phyloP scores from a whole-genome alignment of 352 stramenopile species.

The Phytophthora europaea region DNA sequence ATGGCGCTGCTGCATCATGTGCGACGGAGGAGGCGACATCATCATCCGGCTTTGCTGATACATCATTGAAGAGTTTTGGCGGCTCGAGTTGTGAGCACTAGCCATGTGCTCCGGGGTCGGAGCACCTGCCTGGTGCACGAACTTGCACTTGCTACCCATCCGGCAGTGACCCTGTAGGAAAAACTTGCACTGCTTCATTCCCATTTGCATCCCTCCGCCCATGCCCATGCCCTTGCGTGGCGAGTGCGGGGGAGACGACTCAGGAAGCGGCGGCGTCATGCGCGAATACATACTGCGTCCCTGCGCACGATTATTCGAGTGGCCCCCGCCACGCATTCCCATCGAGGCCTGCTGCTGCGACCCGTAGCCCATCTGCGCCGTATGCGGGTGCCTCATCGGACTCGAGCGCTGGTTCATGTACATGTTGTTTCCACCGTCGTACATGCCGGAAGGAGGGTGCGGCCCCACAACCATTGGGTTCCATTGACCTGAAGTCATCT shows the following conservation, averaged over 20 bases:
- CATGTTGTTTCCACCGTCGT: slow-evolving; percentile 52
- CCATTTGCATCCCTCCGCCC: slow-evolving; percentile 43
- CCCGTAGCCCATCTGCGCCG: slow-evolving; percentile 52
- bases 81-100: slow-evolving; percentile 28
- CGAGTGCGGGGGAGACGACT: slow-evolving; percentile 72
- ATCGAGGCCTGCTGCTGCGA: slow-evolving; percentile 39
- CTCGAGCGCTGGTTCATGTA: slow-evolving; percentile 56
- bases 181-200: slow-evolving; percentile 88
- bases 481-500: slow-evolving; percentile 51
- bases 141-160: slow-evolving; percentile 91
- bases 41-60: slow-evolving; percentile 48
- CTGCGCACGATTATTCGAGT: slow-evolving; percentile 35
- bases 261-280: slow-evolving; percentile 65
- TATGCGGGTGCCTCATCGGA: slow-evolving; percentile 41
- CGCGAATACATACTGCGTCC: slow-evolving; percentile 58
- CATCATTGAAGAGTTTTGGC: slow-evolving; percentile 39
- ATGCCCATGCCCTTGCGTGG: slow-evolving; percentile 51
- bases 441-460: slow-evolving; percentile 39
- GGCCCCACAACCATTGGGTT: slow-evolving; percentile 46
- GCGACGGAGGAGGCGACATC: slow-evolving; percentile 41
- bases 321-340: slow-evolving; percentile 44
- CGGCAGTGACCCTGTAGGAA: slow-evolving; percentile 87
- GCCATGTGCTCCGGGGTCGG: slow-evolving; percentile 34
- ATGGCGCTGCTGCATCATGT: slow-evolving; percentile 51
- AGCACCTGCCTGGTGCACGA: slow-evolving; percentile 63